Evolutionary conservation across 2,329 filamentous ascomycete species (phyloP).

Genomic region (Kalaharituber pfeilii): DNA sequence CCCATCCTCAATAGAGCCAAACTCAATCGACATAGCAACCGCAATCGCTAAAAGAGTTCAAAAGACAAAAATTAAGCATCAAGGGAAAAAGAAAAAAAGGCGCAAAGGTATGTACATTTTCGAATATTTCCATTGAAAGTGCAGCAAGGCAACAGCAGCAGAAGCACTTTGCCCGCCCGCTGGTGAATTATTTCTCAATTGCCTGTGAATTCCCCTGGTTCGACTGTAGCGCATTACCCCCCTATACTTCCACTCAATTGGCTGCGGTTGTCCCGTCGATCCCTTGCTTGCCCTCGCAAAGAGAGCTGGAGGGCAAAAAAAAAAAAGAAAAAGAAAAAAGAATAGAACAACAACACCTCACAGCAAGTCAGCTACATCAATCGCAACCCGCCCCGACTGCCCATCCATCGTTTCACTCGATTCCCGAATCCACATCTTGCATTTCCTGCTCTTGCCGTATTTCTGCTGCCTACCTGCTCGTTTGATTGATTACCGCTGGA

Average conservation of each 20-base stretch:
- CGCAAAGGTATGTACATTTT: too few relatives aligned
- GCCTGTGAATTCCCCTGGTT: not conserved
- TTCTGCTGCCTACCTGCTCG: not conserved
- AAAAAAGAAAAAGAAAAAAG: too few relatives aligned
- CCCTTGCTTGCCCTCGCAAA: not conserved
- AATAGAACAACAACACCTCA: not conserved
- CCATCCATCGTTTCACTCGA: not conserved
- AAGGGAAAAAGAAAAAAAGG: too few relatives aligned
- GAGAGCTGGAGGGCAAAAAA: not conserved
- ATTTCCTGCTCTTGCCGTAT: not conserved
- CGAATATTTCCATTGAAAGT: too few relatives aligned
- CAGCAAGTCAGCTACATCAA: not conserved
- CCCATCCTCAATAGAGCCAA: too few relatives aligned
- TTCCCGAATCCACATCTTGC: conserved; percentile 1
- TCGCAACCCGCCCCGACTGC: not conserved
- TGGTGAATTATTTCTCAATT: too few relatives aligned
- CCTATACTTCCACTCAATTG: not conserved
- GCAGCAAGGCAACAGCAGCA: too few relatives aligned
- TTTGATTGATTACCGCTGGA: too few relatives aligned
- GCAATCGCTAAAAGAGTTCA: too few relatives aligned
- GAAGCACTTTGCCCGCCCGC: too few relatives aligned
- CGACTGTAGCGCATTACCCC: not conserved
- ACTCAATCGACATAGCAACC: too few relatives aligned
- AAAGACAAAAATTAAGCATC: too few relatives aligned
- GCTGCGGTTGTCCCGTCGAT: not conserved